phyloP scores from a whole-genome alignment of 2,329 filamentous ascomycete species.

The Leptodontidium sp. region DNA sequence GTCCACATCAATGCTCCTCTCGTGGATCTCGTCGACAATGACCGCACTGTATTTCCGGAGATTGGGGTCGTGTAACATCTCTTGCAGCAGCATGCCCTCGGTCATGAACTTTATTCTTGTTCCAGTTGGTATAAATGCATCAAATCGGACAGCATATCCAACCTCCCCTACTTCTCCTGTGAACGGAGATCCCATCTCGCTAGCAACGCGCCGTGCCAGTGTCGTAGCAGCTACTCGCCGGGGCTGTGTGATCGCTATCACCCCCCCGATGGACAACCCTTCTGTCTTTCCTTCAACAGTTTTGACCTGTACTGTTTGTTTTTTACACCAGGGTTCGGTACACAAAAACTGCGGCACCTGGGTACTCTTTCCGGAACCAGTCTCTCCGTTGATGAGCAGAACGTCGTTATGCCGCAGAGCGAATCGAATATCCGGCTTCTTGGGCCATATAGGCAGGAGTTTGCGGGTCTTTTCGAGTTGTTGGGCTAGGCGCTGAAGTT shows the following conservation, averaged over 20 bases:
- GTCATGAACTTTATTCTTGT: constrained; percentile 93
- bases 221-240: constrained; percentile 93
- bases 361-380: constrained; percentile 95
- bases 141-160: constrained; percentile 95
- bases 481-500: constrained; percentile 35
- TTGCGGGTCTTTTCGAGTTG: constrained; percentile 40
- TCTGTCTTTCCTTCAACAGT: constrained; percentile 46
- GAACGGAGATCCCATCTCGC: constrained; percentile 76
- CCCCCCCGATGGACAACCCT: constrained; percentile 70
- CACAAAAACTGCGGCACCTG: constrained; percentile 93
- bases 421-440: constrained; percentile 42
- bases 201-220: constrained; percentile 84
- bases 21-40: constrained; percentile 96
- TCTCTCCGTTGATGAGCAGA: constrained; percentile 89
- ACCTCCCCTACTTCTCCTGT: constrained; percentile 67
- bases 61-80: constrained; percentile 85
- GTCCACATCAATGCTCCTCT: constrained; percentile 94
- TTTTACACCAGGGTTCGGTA: constrained; percentile 79
- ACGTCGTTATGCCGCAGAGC: constrained; percentile 61
- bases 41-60: constrained; percentile 88
- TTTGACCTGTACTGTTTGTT: constrained; percentile 60
- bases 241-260: constrained; percentile 94
- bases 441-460: constrained; percentile 45
- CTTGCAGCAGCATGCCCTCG: constrained; percentile 94
- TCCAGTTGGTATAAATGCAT: constrained; percentile 82